Conservation (phyloP, 2,329 filamentous ascomycete genomes). For the Myriangium duriaei region DNA sequence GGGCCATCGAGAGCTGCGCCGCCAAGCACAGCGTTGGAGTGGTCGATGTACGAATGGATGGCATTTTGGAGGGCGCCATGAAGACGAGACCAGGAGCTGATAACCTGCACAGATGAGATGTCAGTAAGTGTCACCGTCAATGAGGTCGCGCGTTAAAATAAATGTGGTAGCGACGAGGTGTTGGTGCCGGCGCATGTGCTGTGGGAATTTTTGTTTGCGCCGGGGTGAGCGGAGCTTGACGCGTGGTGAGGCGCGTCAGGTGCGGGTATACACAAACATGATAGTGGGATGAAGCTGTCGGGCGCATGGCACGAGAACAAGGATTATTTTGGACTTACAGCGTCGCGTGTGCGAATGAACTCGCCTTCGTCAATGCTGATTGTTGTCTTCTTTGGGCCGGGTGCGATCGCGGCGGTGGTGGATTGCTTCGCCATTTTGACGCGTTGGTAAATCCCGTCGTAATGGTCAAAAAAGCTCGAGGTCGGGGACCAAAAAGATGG, state of each 20-base stretch:
- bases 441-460: too few species aligned
- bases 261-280: constrained; percentile 5
- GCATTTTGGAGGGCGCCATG: constrained; percentile 68
- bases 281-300: constrained; percentile 1
- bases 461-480: constrained; percentile 1
- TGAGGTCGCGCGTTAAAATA: too few species aligned
- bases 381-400: constrained; percentile 11
- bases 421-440: constrained; percentile 9
- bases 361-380: constrained; percentile 38
- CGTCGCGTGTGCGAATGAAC: constrained; percentile 69
- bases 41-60: constrained; percentile 72
- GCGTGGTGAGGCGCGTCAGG: constrained; percentile 10
- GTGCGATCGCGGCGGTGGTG: constrained; percentile 6
- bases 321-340: constrained; percentile 45
- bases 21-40: constrained; percentile 72
- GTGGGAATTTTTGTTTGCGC: constrained; percentile 1
- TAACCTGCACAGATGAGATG: constrained; percentile 43
- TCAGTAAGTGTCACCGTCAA: constrained; percentile 25
- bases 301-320: constrained; percentile 10
- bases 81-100: constrained; percentile 65
- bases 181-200: background rate
- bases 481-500: background rate
- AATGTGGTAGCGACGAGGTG: background rate
- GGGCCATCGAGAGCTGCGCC: constrained; percentile 20
- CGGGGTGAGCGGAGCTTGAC: constrained; percentile 8